These are phyloP conservation scores for Cucurbita ficifolia DNA, from an alignment of 306 rosid genomes.

Conservation along the genomic window DNA sequence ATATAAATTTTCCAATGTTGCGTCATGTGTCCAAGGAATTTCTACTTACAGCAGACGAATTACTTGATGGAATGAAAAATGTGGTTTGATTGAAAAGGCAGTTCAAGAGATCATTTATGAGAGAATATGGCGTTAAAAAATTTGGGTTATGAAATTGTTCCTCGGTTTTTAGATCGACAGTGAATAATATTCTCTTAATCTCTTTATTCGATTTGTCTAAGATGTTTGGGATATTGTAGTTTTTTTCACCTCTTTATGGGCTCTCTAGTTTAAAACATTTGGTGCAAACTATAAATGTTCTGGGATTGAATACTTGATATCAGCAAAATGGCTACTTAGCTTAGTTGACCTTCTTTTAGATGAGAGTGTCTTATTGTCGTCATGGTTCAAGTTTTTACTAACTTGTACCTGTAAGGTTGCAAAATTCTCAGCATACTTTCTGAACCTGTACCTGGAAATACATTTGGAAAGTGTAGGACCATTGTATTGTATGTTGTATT, in stretches of 20 bases:
- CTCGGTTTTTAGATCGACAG: background rate
- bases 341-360: background rate
- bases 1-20: background rate
- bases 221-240: background rate
- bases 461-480: background rate
- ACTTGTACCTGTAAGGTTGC: background rate
- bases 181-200: background rate
- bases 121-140: background rate
- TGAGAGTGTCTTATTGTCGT: background rate
- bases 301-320: too few species aligned
- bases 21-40: background rate
- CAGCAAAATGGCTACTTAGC: too few species aligned
- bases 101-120: background rate
- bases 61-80: background rate
- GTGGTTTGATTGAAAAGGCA: background rate
- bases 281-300: too few species aligned
- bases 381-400: background rate
- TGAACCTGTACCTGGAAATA: background rate
- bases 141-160: background rate
- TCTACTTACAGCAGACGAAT: background rate
- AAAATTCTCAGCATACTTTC: background rate
- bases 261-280: background rate
- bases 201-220: background rate
- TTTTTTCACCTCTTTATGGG: background rate
- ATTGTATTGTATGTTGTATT: background rate